Conservation (phyloP, 2,329 filamentous ascomycete species). For the Colletotrichum gloeosporioides region DNA sequence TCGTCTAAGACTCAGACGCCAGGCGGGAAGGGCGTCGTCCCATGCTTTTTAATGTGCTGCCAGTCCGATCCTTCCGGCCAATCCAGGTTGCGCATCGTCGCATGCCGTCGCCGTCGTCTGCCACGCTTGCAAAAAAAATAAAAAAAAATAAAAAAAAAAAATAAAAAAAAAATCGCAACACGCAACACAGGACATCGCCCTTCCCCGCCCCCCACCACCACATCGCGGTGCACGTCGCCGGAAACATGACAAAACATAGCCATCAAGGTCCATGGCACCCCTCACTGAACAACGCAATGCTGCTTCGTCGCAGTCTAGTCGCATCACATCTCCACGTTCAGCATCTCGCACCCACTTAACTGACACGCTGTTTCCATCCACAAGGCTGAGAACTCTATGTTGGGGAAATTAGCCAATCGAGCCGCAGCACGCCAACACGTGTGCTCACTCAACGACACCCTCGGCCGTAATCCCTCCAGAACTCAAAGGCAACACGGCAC, state of each 20-base stretch:
- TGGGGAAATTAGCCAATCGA: conserved; percentile 9
- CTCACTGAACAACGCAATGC: neutral
- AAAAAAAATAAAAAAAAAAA: too few relatives aligned
- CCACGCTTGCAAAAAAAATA: neutral
- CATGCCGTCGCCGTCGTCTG: neutral
- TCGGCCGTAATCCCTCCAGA: neutral
- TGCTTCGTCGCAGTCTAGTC: neutral
- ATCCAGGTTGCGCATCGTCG: neutral
- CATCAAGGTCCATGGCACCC: conserved; percentile 13
- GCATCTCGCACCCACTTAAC: neutral
- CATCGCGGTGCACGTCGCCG: neutral
- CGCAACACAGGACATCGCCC: neutral
- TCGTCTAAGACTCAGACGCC: neutral
- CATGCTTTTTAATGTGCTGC: neutral
- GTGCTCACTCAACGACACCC: neutral
- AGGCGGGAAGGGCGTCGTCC: neutral
- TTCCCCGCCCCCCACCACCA: neutral
- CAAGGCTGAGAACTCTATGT: conserved; percentile 11
- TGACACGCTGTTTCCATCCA: conserved; percentile 6
- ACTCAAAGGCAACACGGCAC: neutral
- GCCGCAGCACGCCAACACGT: conserved; percentile 6
- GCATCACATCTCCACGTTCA: neutral
- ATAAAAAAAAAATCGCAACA: neutral
- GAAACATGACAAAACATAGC: neutral
- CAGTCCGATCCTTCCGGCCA: neutral